Base-by-base conservation (phyloP, 2,329 filamentous ascomycete genomes). In the Elsinoe fawcettii region DNA sequence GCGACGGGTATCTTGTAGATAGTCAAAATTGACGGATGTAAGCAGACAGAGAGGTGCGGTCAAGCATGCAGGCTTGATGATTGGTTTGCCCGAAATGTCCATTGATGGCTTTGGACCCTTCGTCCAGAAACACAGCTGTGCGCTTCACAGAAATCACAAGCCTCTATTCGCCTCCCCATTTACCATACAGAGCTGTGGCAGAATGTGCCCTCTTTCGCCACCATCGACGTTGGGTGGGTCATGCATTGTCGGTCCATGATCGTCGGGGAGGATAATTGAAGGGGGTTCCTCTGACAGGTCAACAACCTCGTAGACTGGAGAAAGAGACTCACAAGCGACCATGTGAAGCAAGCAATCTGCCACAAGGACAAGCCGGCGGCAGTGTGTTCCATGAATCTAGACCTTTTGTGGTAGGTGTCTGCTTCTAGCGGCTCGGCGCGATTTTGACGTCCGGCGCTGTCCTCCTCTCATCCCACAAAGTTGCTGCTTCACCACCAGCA, bases 281-380 rank as follows among this genome's bases (percentile, higher is more conserved):
- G 20, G 20, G 14, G 49, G 49, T 39, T 39, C 32, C 49, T 39
- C 20, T 20, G 49, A 46, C 41, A 18, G n/a, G 41, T 37, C 34
- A n/a, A 37, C 32, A 25, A 20, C 49, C 49, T 32, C 32, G 32
- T 36, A 11, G 6, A 18, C 20, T 46, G 30, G 49, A 12, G 34
- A 27, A 39, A 16, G 7, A 16, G 9, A 18, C 20, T 36, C 25
- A 34, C 49, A 53, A 53, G 49, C 49, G 49, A 53, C 27, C 2
- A 39, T 25, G 18, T 53, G 49, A 53, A 53, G 49, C 49, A 53
- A 27, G 49, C 49, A 53, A 53, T 53, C 49, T 53, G 30, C 34
- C 30, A 34, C 49, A 53, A 39, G 49, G 30, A 25, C 18, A 53
- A 25, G 30, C n/a, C 47, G 47, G 47, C 30, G 30, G 47, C 47